phyloP scores from a whole-genome alignment of 1,284 basidiomycete species.

The Ustilago hordei region DNA sequence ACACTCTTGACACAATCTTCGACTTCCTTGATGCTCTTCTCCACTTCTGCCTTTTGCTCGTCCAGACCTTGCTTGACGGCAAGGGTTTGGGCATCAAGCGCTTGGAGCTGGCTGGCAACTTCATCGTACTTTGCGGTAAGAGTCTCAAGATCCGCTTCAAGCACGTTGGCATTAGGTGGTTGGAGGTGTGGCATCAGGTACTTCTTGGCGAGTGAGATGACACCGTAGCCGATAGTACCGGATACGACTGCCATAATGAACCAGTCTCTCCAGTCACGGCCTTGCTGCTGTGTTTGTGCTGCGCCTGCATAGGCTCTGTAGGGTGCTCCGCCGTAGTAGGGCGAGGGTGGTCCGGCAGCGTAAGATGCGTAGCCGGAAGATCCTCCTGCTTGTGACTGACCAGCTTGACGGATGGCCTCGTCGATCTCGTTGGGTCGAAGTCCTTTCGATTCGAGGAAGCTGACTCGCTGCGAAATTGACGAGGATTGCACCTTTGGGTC shows the following conservation, averaged over 20 bases:
- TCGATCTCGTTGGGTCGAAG: slow-evolving; percentile 87
- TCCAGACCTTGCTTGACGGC: slow-evolving; percentile 83
- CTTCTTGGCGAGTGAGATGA: slow-evolving; percentile 89
- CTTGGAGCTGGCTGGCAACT: slow-evolving; percentile 78
- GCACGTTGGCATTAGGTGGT: slow-evolving; percentile 87
- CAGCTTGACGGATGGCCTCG: slow-evolving; percentile 77
- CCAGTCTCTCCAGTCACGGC: slow-evolving; percentile 66
- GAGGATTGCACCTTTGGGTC: slow-evolving; percentile 76
- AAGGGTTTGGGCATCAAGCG: slow-evolving; percentile 82
- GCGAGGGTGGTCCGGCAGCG: slow-evolving; percentile 33
- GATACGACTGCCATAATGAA: slow-evolving; percentile 90
- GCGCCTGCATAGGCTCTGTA: slow-evolving; percentile 24
- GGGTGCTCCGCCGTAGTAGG: slow-evolving; percentile 45
- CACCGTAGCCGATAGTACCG: slow-evolving; percentile 87
- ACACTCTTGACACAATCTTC: slow-evolving; percentile 82
- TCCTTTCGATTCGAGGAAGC: slow-evolving; percentile 95
- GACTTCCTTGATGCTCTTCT: slow-evolving; percentile 82
- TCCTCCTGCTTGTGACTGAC: slow-evolving; percentile 27
- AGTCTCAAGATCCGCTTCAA: slow-evolving; percentile 86
- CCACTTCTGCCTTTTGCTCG: slow-evolving; percentile 82
- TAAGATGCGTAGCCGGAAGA: slow-evolving; percentile 37
- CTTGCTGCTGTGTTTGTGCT: slow-evolving; percentile 44
- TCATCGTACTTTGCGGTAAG: slow-evolving; percentile 93
- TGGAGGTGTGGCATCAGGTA: slow-evolving; percentile 90
- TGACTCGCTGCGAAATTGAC: slow-evolving; percentile 83